These are phyloP conservation scores for Pleurotus tuber-regium DNA, from an alignment of 768 basidiomycete species.

Conservation along the genomic window DNA sequence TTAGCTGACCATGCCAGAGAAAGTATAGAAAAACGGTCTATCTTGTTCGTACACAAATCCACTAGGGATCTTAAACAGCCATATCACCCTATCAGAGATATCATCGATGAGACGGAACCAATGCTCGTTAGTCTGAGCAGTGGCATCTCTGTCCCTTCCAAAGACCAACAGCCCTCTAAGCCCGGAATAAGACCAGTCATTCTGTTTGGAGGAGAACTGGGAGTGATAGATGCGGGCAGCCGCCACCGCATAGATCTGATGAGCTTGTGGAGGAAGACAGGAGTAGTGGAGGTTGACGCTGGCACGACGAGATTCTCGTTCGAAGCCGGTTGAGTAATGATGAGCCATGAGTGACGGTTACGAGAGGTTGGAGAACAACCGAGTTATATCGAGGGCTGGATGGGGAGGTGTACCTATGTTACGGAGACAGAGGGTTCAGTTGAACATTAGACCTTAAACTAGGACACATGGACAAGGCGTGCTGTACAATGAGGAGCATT, in stretches of 20 bases:
- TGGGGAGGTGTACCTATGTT: neutral
- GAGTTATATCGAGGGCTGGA: neutral
- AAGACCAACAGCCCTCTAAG: slow-evolving; percentile 62
- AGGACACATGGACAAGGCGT: neutral
- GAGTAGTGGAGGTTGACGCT: slow-evolving; percentile 14
- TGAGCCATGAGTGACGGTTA: no score
- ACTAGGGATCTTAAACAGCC: slow-evolving; percentile 64
- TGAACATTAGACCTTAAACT: no score
- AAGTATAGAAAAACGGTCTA: slow-evolving; percentile 89
- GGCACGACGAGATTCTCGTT: slow-evolving; percentile 6
- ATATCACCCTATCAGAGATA: slow-evolving; percentile 56
- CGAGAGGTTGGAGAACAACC: neutral
- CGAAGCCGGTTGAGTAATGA: slow-evolving; percentile 3
- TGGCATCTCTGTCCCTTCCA: slow-evolving; percentile 32
- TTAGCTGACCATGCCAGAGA: slow-evolving; percentile 67
- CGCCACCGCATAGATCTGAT: slow-evolving; percentile 52
- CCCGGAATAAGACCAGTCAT: slow-evolving; percentile 59
- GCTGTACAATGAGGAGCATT: neutral
- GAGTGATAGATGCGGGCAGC: slow-evolving; percentile 62
- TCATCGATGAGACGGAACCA: slow-evolving; percentile 69
- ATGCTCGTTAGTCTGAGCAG: slow-evolving; percentile 27
- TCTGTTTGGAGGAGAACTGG: slow-evolving; percentile 41
- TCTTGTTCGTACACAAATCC: slow-evolving; percentile 75
- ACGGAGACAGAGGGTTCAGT: neutral
- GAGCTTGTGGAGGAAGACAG: slow-evolving; percentile 35